phyloP scores from a whole-genome alignment of 2,329 filamentous ascomycete species.

The Neofusicoccum umdonicola region DNA sequence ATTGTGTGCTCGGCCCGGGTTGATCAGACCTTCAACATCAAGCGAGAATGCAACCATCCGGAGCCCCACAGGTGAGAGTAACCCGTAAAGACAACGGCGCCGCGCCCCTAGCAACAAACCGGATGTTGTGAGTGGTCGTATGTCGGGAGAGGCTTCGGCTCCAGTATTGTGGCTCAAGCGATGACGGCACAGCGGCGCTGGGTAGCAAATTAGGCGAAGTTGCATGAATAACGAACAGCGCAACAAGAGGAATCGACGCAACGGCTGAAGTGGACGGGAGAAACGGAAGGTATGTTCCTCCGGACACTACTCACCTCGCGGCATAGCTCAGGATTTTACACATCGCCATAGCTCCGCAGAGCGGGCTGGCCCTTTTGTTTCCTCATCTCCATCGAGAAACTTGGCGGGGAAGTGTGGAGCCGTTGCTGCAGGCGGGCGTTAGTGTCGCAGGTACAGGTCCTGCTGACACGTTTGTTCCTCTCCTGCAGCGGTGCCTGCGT shows the following conservation, averaged over 20 bases:
- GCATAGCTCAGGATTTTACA: background rate
- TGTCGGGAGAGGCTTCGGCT: constrained; percentile 6
- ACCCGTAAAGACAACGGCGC: background rate
- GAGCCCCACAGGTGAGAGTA: background rate
- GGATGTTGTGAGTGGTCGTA: background rate
- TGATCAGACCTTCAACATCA: background rate
- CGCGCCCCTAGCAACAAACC: background rate
- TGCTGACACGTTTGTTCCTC: background rate
- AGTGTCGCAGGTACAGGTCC: background rate
- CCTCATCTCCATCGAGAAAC: background rate
- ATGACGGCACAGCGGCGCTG: background rate
- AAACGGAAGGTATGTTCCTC: background rate
- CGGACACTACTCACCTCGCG: background rate
- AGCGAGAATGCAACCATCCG: background rate
- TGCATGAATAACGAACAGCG: background rate
- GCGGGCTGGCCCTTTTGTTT: background rate
- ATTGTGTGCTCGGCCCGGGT: background rate
- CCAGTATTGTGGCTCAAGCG: background rate
- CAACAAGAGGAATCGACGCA: background rate
- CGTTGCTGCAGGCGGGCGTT: background rate
- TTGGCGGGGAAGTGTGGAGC: background rate
- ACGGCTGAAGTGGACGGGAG: background rate
- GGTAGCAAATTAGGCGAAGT: background rate
- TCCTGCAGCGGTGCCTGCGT: constrained; percentile 1
- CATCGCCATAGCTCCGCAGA: background rate